These are phyloP conservation scores for Rugonectria rugulosa DNA, from an alignment of 2,329 filamentous ascomycete species.

Conservation along the genomic window DNA sequence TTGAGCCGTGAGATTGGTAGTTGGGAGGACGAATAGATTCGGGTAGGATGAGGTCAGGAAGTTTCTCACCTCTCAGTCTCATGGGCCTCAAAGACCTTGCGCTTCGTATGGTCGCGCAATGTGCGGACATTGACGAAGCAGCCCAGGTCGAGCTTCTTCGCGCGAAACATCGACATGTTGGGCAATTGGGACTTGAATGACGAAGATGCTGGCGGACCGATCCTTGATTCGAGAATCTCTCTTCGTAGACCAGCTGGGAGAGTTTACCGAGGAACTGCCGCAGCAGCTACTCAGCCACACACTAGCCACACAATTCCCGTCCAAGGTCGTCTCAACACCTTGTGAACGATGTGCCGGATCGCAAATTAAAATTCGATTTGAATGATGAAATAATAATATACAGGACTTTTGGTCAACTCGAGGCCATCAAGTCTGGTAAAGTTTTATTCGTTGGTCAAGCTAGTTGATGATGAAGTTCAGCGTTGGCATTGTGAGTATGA, in stretches of 20 bases:
- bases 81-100: slow-evolving; percentile 85
- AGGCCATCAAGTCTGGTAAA: too few relatives aligned
- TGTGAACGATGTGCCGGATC: too few relatives aligned
- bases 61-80: slow-evolving; percentile 82
- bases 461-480: too few relatives aligned
- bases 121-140: slow-evolving; percentile 86
- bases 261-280: slow-evolving; percentile 27
- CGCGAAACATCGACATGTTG: slow-evolving; percentile 83
- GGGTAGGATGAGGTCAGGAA: too few relatives aligned
- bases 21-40: too few relatives aligned
- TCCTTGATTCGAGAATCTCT: slow-evolving; percentile 19
- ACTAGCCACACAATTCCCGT: background rate
- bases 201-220: slow-evolving; percentile 25
- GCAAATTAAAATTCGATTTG: too few relatives aligned
- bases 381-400: too few relatives aligned
- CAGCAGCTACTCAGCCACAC: background rate
- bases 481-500: too few relatives aligned
- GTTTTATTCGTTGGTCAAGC: too few relatives aligned
- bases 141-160: slow-evolving; percentile 89
- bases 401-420: too few relatives aligned
- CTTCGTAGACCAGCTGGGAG: slow-evolving; percentile 13
- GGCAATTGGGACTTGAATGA: slow-evolving; percentile 29
- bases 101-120: slow-evolving; percentile 96
- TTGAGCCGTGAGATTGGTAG: background rate
- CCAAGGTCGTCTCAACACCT: background rate